Evolutionary conservation across 192 early-diverging fungal genomes (phyloP).

Genomic region (Coemansia pectinata): DNA sequence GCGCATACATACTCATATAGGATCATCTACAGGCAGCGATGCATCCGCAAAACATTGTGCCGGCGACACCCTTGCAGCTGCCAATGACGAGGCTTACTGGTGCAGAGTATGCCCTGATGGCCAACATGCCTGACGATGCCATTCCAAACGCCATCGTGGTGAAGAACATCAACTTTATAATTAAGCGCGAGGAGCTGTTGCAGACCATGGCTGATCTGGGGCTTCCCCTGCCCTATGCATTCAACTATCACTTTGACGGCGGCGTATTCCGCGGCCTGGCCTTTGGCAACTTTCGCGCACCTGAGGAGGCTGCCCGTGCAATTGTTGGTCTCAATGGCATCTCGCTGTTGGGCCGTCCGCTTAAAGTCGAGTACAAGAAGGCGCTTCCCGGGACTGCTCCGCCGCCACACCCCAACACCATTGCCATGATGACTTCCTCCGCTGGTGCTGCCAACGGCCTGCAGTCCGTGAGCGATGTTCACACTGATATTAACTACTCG

Average conservation of each 20-base stretch:
- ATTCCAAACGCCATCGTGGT: constrained; percentile 80
- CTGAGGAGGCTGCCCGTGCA: constrained; percentile 73
- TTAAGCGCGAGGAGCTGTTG: constrained; percentile 75
- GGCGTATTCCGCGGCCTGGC: constrained; percentile 78
- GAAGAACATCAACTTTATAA: constrained; percentile 80
- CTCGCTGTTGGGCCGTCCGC: constrained; percentile 68
- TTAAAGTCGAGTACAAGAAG: constrained; percentile 81
- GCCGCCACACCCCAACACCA: constrained; percentile 60
- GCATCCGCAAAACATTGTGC: constrained; percentile 47
- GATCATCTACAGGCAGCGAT: constrained; percentile 55
- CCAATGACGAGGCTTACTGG: constrained; percentile 43
- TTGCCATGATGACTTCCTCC: constrained; percentile 53
- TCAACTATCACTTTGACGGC: constrained; percentile 84
- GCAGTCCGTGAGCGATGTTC: constrained; percentile 8
- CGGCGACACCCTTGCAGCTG: constrained; percentile 39
- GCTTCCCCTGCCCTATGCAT: constrained; percentile 74
- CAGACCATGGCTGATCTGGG: constrained; percentile 67
- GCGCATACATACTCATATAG: constrained; percentile 15
- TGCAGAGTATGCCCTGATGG: constrained; percentile 55
- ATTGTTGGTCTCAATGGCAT: constrained; percentile 70
- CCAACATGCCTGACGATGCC: constrained; percentile 57
- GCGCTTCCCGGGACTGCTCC: constrained; percentile 62
- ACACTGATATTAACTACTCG: background rate
- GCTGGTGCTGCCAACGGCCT: constrained; percentile 4
- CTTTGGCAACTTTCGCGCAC: constrained; percentile 78